A percentile compares a stretch with the other conserved stretches of the same genome.
Conservation (phyloP, 495 filamentous ascomycete species). For the Annulohypoxylon moriforme region DNA sequence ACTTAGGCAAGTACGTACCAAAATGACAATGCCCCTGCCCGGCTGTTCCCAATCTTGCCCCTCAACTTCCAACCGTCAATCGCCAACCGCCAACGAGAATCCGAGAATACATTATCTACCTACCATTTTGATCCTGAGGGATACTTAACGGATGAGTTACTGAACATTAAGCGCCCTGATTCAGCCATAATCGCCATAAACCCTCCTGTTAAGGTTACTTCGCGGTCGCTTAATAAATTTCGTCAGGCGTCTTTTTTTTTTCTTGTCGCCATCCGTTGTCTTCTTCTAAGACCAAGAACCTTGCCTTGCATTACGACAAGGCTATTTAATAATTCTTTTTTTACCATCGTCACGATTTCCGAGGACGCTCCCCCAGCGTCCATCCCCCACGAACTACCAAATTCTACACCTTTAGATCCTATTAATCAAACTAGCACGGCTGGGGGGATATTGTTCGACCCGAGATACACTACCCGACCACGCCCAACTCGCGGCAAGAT, state of each 20-base stretch:
- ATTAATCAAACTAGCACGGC: constrained; percentile 35
- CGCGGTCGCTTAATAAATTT: constrained; percentile 24
- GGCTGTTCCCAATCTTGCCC: constrained; percentile 13
- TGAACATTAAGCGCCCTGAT: constrained; percentile 33
- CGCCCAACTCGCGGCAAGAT: constrained; percentile 59
- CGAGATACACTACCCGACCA: constrained; percentile 15
- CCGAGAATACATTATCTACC: constrained; percentile 26
- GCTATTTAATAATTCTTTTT: constrained; percentile 28
- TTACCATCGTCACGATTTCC: constrained; percentile 44
- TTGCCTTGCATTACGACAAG: constrained; percentile 44
- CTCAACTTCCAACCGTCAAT: constrained; percentile 30
- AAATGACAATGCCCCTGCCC: background rate
- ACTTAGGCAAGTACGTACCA: background rate
- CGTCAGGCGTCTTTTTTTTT: constrained; percentile 16
- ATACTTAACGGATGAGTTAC: constrained; percentile 32
- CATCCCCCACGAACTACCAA: constrained; percentile 21
- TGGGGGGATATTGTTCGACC: constrained; percentile 30
- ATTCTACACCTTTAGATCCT: constrained; percentile 22
- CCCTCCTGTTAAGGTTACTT: constrained; percentile 18
- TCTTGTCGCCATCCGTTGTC: background rate
- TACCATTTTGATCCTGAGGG: constrained; percentile 34
- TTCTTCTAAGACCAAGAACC: background rate
- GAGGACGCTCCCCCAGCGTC: constrained; percentile 31
- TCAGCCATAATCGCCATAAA: constrained; percentile 24
- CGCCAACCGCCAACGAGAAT: constrained; percentile 27